phyloP scores from a whole-genome alignment of 495 filamentous ascomycete genomes.

The Aspergillus diversus region DNA sequence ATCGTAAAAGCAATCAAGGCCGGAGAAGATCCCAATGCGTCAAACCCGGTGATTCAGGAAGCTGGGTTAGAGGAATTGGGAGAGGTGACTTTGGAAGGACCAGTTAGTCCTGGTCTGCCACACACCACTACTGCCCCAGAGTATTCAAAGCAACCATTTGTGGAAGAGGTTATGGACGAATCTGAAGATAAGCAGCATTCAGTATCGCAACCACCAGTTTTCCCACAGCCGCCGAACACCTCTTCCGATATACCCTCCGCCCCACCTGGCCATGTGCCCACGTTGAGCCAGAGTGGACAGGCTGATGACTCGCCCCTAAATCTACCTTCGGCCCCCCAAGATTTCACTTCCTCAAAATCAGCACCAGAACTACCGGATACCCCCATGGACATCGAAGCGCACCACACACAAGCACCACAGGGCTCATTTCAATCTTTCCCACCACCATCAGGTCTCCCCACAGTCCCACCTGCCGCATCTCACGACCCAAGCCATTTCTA shows the following conservation, averaged over 20 bases:
- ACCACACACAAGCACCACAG: conserved; percentile 10
- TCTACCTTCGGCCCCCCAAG: conserved; percentile 46
- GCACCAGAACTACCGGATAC: conserved; percentile 45
- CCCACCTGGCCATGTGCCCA: conserved; percentile 29
- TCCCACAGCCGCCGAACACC: conserved; percentile 38
- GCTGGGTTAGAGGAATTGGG: conserved; percentile 30
- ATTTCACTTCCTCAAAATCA: conserved; percentile 33
- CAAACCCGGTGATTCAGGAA: conserved; percentile 70
- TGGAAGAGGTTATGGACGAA: conserved; percentile 58
- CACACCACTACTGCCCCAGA: conserved; percentile 43
- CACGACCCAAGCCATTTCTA: conserved; percentile 42
- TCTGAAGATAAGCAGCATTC: conserved; percentile 52
- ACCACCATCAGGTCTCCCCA: conserved; percentile 37
- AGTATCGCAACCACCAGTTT: conserved; percentile 42
- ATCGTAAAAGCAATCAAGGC: conserved; percentile 90
- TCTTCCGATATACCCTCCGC: conserved; percentile 32
- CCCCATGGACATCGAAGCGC: conserved; percentile 28
- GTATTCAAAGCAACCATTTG: conserved; percentile 55
- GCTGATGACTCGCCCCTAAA: conserved; percentile 31
- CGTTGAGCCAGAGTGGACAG: conserved; percentile 24
- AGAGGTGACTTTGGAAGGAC: conserved; percentile 1
- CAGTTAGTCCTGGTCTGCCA: conserved; percentile 49
- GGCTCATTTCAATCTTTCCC: conserved; percentile 52
- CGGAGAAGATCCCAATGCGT: conserved; percentile 88
- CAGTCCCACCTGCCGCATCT: conserved; percentile 24